Evolutionary conservation across 2,329 filamentous ascomycete species (phyloP).

Genomic region (Trichoderma sp.): DNA sequence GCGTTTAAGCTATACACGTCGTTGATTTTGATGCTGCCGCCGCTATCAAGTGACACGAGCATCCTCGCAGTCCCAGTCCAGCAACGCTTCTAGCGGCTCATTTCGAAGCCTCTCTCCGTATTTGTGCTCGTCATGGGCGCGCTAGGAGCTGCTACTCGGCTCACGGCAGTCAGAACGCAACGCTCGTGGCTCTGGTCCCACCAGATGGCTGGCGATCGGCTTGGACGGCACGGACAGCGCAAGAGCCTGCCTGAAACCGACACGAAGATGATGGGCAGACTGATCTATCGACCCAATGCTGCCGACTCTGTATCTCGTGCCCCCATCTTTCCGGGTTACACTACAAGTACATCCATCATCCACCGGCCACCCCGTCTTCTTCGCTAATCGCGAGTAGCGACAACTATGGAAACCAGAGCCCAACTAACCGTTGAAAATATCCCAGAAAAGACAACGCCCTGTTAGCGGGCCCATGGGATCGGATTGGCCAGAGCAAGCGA

Average conservation of each 20-base stretch:
- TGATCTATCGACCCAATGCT: neutral
- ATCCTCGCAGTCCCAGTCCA: neutral
- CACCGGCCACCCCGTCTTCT: neutral
- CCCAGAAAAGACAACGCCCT: neutral
- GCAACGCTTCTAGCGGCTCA: conserved; percentile 20
- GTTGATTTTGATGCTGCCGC: neutral
- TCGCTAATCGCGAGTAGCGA: neutral
- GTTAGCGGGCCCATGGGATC: conserved; percentile 4
- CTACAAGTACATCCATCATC: neutral
- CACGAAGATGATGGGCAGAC: neutral
- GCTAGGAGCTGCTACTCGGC: conserved; percentile 17
- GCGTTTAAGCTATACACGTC: too few relatives aligned
- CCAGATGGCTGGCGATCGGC: conserved; percentile 22
- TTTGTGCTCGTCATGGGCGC: neutral
- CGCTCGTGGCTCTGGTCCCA: conserved; percentile 11
- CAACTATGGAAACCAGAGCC: neutral
- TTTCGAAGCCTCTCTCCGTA: conserved; percentile 4
- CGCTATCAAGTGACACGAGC: neutral
- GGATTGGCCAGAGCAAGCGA: neutral
- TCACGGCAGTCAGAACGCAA: conserved; percentile 19
- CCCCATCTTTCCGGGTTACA: neutral
- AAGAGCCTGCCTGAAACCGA: neutral
- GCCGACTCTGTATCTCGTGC: neutral
- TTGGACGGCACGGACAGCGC: conserved; percentile 18
- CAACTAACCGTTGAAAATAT: neutral